A percentile compares a stretch with the other conserved stretches of the same genome.
phyloP scores from a whole-genome alignment of 1,284 basidiomycete genomes.

The Cutaneotrichosporon sp. region DNA sequence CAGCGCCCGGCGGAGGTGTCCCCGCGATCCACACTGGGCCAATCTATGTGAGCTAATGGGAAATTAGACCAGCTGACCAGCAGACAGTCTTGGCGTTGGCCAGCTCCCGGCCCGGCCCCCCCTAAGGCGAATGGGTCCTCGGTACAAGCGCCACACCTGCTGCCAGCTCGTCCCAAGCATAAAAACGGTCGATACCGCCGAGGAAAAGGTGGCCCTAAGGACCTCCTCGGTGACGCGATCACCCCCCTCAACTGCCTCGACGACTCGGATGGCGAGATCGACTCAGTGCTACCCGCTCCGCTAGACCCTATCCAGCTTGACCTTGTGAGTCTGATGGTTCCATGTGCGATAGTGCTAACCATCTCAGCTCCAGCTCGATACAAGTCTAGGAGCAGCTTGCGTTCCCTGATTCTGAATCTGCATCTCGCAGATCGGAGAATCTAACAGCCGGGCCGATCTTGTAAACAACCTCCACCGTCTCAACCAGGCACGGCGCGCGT shows the following conservation, averaged over 20 bases:
- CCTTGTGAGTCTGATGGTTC: not conserved
- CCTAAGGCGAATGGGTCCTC: too few relatives aligned
- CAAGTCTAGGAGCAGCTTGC: not conserved
- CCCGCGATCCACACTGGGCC: too few relatives aligned
- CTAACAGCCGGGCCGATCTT: too few relatives aligned
- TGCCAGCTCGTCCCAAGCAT: too few relatives aligned
- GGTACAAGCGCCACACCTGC: too few relatives aligned
- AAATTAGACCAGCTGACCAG: too few relatives aligned
- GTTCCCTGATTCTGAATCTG: too few relatives aligned
- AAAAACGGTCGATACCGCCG: not conserved
- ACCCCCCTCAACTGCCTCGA: not conserved
- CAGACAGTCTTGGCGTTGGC: not conserved
- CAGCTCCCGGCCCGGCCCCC: too few relatives aligned
- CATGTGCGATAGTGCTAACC: not conserved
- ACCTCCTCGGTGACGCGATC: not conserved
- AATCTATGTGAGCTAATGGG: not conserved
- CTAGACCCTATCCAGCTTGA: not conserved
- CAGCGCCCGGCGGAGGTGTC: not conserved
- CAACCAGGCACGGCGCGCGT: constrained; percentile 6
- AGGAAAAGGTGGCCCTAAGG: not conserved
- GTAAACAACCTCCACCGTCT: not conserved
- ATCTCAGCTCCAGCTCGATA: not conserved
- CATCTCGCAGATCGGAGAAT: too few relatives aligned
- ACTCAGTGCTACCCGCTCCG: not conserved
- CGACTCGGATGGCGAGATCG: not conserved